phyloP scores from a whole-genome alignment of 2,329 filamentous ascomycete genomes.

The Colletotrichum sp. region DNA sequence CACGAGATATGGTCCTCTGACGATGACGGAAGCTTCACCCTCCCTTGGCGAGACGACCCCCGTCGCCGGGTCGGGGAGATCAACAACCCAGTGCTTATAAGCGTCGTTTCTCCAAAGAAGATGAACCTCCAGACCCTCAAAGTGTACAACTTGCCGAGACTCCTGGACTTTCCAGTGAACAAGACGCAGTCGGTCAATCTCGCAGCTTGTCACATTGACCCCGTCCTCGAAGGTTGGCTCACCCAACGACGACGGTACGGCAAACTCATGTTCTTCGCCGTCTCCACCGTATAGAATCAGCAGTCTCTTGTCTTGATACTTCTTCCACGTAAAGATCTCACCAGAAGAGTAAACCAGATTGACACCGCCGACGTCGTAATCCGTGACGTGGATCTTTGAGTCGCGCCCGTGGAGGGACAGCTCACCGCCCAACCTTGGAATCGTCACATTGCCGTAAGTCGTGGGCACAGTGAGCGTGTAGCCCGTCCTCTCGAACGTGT shows the following conservation, averaged over 20 bases:
- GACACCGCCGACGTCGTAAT: constrained; percentile 63
- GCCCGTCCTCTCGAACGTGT: constrained; percentile 53
- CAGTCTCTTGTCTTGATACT: constrained; percentile 60
- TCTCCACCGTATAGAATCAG: constrained; percentile 66
- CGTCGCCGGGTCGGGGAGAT: neutral
- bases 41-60: neutral
- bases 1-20: neutral
- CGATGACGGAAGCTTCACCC: neutral
- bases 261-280: constrained; percentile 65
- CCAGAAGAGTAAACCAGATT: constrained; percentile 70
- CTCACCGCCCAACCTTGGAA: constrained; percentile 59
- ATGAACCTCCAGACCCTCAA: constrained; percentile 15
- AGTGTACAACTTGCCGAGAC: constrained; percentile 11
- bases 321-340: constrained; percentile 71
- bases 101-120: constrained; percentile 35
- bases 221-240: neutral
- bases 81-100: constrained; percentile 26
- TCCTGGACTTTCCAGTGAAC: neutral
- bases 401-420: constrained; percentile 64
- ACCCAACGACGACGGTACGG: constrained; percentile 33
- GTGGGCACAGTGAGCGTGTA: constrained; percentile 68
- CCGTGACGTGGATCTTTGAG: constrained; percentile 67
- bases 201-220: neutral
- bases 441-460: constrained; percentile 52
- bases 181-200: neutral